phyloP scores from a whole-genome alignment of 2,329 filamentous ascomycete species.

The Ascosphaera acerosa region DNA sequence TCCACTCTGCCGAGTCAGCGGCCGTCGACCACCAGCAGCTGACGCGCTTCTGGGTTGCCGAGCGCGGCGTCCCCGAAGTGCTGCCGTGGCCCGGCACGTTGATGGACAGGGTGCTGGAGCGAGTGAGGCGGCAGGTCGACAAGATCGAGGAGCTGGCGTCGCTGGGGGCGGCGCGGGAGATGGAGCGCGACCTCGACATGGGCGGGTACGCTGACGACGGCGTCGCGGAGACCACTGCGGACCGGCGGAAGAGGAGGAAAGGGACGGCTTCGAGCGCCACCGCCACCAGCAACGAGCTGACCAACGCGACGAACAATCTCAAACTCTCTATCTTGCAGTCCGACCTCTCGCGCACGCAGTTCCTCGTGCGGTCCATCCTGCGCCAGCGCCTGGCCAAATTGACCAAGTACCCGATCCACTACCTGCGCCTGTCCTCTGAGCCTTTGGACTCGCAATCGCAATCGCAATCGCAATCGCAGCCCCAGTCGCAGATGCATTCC shows the following conservation, averaged over 20 bases:
- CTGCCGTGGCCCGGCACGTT: slow-evolving; percentile 50
- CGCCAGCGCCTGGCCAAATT: slow-evolving; percentile 64
- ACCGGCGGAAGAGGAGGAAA: too few species aligned
- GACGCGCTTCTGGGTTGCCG: slow-evolving; percentile 80
- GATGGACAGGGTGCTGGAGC: slow-evolving; percentile 57
- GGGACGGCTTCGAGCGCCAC: too few species aligned
- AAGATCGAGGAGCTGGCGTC: slow-evolving; percentile 35
- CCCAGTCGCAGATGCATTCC: slow-evolving; percentile 3
- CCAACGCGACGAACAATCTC: slow-evolving; percentile 82
- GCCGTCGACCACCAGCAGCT: slow-evolving; percentile 56
- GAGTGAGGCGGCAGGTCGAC: slow-evolving; percentile 41
- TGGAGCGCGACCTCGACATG: slow-evolving; percentile 20
- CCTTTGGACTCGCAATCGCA: slow-evolving; percentile 5
- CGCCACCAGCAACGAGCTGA: slow-evolving; percentile 41
- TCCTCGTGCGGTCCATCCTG: slow-evolving; percentile 59
- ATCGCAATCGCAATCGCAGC: slow-evolving; percentile 5
- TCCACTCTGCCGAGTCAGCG: slow-evolving; percentile 13
- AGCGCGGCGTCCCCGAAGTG: slow-evolving; percentile 74
- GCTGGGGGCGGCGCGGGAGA: slow-evolving; percentile 19
- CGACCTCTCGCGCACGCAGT: slow-evolving; percentile 85
- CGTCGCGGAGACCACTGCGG: too few species aligned
- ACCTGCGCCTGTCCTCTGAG: slow-evolving; percentile 12
- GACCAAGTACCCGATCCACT: slow-evolving; percentile 25
- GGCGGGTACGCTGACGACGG: too few species aligned
- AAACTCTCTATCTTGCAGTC: slow-evolving; percentile 87